These are phyloP conservation scores for Saturnispora mendoncae DNA, from an alignment of 805 yeast genomes.

Conservation along the genomic window DNA sequence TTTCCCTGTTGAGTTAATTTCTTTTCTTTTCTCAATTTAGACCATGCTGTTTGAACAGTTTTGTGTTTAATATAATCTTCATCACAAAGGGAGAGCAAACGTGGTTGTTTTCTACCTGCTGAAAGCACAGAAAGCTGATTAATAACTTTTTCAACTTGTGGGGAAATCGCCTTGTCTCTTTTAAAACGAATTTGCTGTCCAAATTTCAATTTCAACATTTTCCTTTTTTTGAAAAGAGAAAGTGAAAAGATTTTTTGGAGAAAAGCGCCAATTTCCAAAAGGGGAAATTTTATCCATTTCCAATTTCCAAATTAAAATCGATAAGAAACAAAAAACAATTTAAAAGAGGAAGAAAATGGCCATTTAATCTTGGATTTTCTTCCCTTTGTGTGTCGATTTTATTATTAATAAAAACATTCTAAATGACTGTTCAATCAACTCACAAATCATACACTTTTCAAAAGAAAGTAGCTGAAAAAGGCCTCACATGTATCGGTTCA, in stretches of 20 bases:
- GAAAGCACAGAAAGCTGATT: slow-evolving; percentile 71
- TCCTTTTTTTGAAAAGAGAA: not conserved
- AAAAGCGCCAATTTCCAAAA: slow-evolving; percentile 1
- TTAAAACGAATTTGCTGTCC: slow-evolving; percentile 29
- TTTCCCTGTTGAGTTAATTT: slow-evolving; percentile 34
- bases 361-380: too few relatives aligned
- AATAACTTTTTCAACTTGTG: slow-evolving; percentile 25
- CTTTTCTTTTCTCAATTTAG: slow-evolving; percentile 45
- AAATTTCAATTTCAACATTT: not conserved
- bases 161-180: slow-evolving; percentile 24
- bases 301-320: not conserved
- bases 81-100: slow-evolving; percentile 57
- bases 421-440: slow-evolving; percentile 16
- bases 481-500: slow-evolving; percentile 34
- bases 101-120: slow-evolving; percentile 84
- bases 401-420: not conserved
- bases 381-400: too few relatives aligned
- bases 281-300: not conserved
- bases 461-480: slow-evolving; percentile 30
- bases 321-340: too few relatives aligned
- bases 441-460: slow-evolving; percentile 35
- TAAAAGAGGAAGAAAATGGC: too few relatives aligned
- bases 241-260: not conserved
- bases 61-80: slow-evolving; percentile 85
- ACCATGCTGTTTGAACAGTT: slow-evolving; percentile 80